Base-by-base conservation (phyloP, 2,329 filamentous ascomycete genomes). In the Monilinia laxa region DNA sequence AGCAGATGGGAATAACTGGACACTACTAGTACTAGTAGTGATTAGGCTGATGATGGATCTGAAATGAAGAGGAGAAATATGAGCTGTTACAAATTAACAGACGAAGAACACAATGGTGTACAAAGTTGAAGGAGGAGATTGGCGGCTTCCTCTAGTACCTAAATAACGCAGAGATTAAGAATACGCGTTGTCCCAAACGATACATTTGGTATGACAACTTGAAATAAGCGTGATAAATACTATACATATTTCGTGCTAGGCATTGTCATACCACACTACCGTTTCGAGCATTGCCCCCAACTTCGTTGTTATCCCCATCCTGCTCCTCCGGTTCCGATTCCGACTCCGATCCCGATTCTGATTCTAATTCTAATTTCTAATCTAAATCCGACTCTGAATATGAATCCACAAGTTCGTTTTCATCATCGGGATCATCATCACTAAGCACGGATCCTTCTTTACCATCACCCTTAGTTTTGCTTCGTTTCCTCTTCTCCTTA, bases 391-490 rank as follows among this genome's bases (percentile, higher is more conserved):
- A 62, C 40, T 62, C 59, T 1, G 59, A 52, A 38, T 62, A 18
- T 49, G 57, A 35, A 20, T 35, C 45, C 7, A 16, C 38, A 1
- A 1, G 28, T 38, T 38, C 35, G 42, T 20, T 14, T 1, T 54
- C 49, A 28, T 62, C 59, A 20, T 40, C 28, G 1, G 10, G 28
- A 23, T 28, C 35, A 20, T 20, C 12, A 35, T 25, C 18, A 53
- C n/a, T 38, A 7, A 7, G 5, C 18, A 4, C 47, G 3, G 54
- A 25, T 23, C 10, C 16, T 16, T 65, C 18, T n/a, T 54, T 23
- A 3, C 12, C 16, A 7, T 3, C 25, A 3, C 42, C 20, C 10
- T 31, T 52, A 49, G 80, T n/a, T 81, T 81, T 2, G 55, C 68
- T 28, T 77, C 56, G 62, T 65, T 68, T 70, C 76, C 65, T 54